phyloP scores from a whole-genome alignment of 1,139 yeast species.

The Sugiyamaella sp. region DNA sequence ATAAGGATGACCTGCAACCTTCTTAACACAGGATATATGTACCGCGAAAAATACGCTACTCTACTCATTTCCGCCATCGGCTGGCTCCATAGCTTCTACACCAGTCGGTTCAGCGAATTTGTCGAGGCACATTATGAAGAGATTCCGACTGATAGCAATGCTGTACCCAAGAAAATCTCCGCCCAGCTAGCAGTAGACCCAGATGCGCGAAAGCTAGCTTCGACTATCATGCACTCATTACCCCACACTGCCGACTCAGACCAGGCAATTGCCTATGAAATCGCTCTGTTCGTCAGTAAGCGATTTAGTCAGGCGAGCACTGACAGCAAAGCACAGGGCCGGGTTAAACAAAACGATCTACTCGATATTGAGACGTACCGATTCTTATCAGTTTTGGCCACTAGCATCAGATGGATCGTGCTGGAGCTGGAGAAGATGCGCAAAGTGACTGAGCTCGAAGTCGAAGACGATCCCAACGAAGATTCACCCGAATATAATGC shows the following conservation, averaged over 20 bases:
- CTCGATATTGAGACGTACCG: constrained; percentile 33
- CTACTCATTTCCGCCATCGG: constrained; percentile 37
- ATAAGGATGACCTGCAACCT: constrained; percentile 38
- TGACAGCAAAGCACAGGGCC: not conserved
- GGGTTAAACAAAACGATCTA: constrained; percentile 28
- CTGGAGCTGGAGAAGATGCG: constrained; percentile 31
- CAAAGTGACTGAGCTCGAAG: constrained; percentile 26
- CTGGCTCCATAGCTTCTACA: constrained; percentile 30
- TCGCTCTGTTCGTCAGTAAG: constrained; percentile 23
- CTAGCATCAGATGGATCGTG: constrained; percentile 36
- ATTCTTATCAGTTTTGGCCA: constrained; percentile 32
- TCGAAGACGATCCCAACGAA: constrained; percentile 19
- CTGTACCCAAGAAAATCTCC: constrained; percentile 20
- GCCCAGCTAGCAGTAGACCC: constrained; percentile 27
- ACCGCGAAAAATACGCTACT: constrained; percentile 42
- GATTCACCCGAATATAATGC: constrained; percentile 16
- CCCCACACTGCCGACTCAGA: constrained; percentile 9
- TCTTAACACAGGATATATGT: constrained; percentile 41
- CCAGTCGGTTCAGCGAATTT: constrained; percentile 28
- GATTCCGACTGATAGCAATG: constrained; percentile 12
- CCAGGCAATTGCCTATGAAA: constrained; percentile 28
- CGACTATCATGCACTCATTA: constrained; percentile 8
- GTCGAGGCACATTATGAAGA: constrained; percentile 29
- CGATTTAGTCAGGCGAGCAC: constrained; percentile 24
- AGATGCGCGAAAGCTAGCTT: constrained; percentile 13